These are phyloP conservation scores for Ilex asprella DNA, from an alignment of 257 asterid species.

Conservation along the genomic window DNA sequence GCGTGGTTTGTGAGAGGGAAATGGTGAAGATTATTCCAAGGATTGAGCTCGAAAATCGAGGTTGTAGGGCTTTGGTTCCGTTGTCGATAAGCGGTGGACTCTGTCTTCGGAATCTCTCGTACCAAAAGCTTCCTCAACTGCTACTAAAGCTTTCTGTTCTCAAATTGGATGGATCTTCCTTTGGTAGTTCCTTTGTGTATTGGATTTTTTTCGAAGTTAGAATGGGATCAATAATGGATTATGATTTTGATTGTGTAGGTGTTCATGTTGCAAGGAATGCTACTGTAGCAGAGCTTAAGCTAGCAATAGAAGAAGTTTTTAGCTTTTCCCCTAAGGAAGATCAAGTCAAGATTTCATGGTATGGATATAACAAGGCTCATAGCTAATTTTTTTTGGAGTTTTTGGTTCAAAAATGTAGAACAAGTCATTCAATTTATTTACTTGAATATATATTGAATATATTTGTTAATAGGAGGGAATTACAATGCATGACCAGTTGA, in stretches of 20 bases:
- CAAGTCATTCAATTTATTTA: not conserved
- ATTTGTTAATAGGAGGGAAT: not conserved
- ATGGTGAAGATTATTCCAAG: conserved; percentile 32
- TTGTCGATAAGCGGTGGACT: conserved; percentile 9
- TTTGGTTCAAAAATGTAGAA: conserved; percentile 1
- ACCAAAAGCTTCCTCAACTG: conserved; percentile 43
- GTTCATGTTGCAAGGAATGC: conserved; percentile 48
- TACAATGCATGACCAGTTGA: too few relatives aligned
- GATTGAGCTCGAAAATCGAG: conserved; percentile 11
- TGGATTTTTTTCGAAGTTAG: not conserved
- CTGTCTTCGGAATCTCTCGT: conserved; percentile 14
- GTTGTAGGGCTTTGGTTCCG: conserved; percentile 2
- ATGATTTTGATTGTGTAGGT: conserved; percentile 22
- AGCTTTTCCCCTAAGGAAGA: conserved; percentile 11
- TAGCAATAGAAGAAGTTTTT: conserved; percentile 46
- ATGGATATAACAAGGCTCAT: conserved; percentile 7
- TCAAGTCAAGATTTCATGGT: conserved; percentile 40
- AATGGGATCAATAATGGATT: not conserved
- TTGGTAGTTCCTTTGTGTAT: conserved; percentile 22
- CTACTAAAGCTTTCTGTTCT: conserved; percentile 42
- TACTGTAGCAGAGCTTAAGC: conserved; percentile 37
- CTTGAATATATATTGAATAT: not conserved
- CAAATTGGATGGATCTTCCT: conserved; percentile 57
- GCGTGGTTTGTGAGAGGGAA: not conserved
- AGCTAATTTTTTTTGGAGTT: not conserved